Percentiles rank a stretch among this genome's conserved stretches.
Evolutionary conservation across 495 filamentous ascomycete species (phyloP).

Genomic region (Penicillium egyptiacum): DNA sequence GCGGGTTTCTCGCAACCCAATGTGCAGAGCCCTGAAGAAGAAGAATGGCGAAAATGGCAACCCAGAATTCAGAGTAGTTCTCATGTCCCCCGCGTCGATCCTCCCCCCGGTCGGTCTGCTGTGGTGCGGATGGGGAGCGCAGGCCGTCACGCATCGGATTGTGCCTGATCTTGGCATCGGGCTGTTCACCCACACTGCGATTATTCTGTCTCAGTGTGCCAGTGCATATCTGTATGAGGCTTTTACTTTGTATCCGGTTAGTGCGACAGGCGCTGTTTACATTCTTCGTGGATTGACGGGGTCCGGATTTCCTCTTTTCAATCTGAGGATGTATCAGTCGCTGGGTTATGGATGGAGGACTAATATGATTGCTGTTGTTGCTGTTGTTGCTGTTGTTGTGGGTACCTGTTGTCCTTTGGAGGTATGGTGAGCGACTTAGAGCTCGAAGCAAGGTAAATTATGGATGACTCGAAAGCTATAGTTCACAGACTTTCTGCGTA

Average conservation of each 20-base stretch:
- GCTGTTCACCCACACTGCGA: slow-evolving; percentile 53
- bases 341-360: slow-evolving; percentile 55
- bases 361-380: slow-evolving; percentile 47
- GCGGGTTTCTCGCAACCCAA: slow-evolving; percentile 29
- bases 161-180: slow-evolving; percentile 59
- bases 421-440: slow-evolving; percentile 14
- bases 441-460: not conserved
- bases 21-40: not conserved
- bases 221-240: slow-evolving; percentile 66
- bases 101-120: slow-evolving; percentile 60
- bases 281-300: slow-evolving; percentile 61
- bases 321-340: slow-evolving; percentile 51
- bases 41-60: slow-evolving; percentile 8
- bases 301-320: slow-evolving; percentile 67
- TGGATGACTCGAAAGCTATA: not conserved
- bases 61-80: slow-evolving; percentile 61
- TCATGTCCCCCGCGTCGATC: slow-evolving; percentile 56
- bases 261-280: slow-evolving; percentile 59
- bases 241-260: slow-evolving; percentile 65
- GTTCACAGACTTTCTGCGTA: not conserved
- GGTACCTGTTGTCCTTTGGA: slow-evolving; percentile 52
- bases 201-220: slow-evolving; percentile 60
- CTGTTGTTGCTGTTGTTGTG: slow-evolving; percentile 40
- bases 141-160: slow-evolving; percentile 59
- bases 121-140: slow-evolving; percentile 62